Base-by-base conservation (phyloP, 306 rosid genomes). In the Begonia fuchsioides region DNA sequence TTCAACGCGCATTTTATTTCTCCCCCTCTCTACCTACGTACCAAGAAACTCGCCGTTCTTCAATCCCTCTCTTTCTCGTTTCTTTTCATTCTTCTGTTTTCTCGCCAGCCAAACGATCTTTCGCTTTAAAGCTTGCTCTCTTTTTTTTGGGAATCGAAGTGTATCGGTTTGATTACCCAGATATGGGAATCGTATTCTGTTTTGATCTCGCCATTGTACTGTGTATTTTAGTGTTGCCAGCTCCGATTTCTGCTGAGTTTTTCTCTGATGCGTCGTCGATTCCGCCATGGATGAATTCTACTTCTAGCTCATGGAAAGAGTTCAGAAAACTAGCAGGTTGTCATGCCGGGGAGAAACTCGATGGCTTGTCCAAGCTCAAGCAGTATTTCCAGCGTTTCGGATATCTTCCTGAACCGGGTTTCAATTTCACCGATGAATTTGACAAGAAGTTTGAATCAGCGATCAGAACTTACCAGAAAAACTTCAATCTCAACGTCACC, bases 401-500 rank as follows among this genome's bases (percentile, higher is more conserved):
- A 4, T 90, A 90, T 78, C 76, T 90, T 38, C 67, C 86, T 43
- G 16, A 68, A 43, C 38, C 68, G 16, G 64, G 72, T 9, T 15
- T 18, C 2, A 70, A 78, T 15, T 71, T 59, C 74, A 74, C 87
- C 17, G 94, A 90, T 13, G 81, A 78, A 17, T 90, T 84, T 46
- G 97, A 90, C n/a, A 79, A 69, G 0, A 57, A 50, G 0, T 66
- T 84, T 0, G 63, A 76, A 40, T 49, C 77, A 1, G 94, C 95
- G 17, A 16, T 88, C 3, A 54, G 50, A 0, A 57, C 75, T 0
- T 90, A 81, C 69, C 97, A 90, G 50, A 70, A 65, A 44, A 90
- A 90, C 47, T 90, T 90, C 84, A 90, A 90, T 46, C 85, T 86
- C 63, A 81, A 86, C 57, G 59, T 70, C 51, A 76, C 95, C 12